Conservation (phyloP, 2,329 filamentous ascomycete genomes). For the Thyridium curvatum region DNA sequence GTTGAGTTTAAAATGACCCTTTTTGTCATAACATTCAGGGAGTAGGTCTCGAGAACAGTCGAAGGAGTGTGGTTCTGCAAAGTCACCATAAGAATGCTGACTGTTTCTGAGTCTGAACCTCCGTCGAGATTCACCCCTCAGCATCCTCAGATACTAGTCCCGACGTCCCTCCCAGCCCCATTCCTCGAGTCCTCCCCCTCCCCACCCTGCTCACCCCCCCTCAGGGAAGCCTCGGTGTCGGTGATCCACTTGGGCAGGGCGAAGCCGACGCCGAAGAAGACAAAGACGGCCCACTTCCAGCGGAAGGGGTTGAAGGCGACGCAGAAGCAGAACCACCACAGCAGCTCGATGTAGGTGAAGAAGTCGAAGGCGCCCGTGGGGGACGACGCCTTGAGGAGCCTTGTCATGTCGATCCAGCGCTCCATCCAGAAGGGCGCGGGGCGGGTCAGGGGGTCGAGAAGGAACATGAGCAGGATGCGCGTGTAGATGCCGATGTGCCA, state of each 20-base stretch:
- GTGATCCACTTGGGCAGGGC: constrained; percentile 62
- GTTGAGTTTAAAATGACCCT: too few relatives aligned
- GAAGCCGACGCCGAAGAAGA: constrained; percentile 69
- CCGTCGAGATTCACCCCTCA: too few relatives aligned
- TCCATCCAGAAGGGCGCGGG: constrained; percentile 72
- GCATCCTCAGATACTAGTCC: background rate
- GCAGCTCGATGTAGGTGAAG: constrained; percentile 77
- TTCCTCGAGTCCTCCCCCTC: background rate
- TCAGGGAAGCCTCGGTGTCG: constrained; percentile 46
- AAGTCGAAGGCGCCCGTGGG: constrained; percentile 80
- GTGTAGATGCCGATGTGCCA: constrained; percentile 91
- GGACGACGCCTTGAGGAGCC: constrained; percentile 59
- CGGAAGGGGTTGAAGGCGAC: constrained; percentile 76
- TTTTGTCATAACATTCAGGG: too few relatives aligned
- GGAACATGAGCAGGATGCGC: constrained; percentile 78
- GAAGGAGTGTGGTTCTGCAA: background rate
- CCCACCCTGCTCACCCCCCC: background rate
- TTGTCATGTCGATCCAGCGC: constrained; percentile 81
- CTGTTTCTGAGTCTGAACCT: too few relatives aligned
- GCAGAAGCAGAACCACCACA: constrained; percentile 82
- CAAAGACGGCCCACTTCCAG: constrained; percentile 86
- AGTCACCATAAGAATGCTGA: too few relatives aligned
- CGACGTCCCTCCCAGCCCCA: background rate
- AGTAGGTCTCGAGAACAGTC: too few relatives aligned
- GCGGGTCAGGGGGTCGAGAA: constrained; percentile 69